Base-by-base conservation (phyloP, 2,329 filamentous ascomycete genomes). In the Fusarium proliferatum region DNA sequence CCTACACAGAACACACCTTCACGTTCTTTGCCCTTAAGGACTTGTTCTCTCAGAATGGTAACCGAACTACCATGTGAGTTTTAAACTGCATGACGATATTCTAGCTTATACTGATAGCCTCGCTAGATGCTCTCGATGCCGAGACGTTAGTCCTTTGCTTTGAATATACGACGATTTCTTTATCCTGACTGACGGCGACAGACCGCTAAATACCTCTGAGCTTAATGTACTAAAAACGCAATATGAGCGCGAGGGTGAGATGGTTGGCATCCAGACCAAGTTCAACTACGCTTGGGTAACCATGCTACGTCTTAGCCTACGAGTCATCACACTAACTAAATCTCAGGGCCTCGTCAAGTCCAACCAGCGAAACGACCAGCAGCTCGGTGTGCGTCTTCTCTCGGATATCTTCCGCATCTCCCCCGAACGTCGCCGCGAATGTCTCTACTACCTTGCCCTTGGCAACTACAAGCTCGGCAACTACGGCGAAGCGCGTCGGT, bases 251-350 rank as follows among this genome's bases (percentile, higher is more conserved):
- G 96, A 99, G 85, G 96, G 96, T 76, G 94, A 97, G 79, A 97
- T 97, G 87, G 96, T 97, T 69, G 95, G 96, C 68, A 90, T 99
- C 45, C 96, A 99, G 84, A 99, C 96, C 71, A 98, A 98, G 82
- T 99, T 99, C 90, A 99, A 99, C 90, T 98, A 96, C 83, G 96
- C 96, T 81, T 99, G 96, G 96, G 95, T 97, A 90, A 41, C 17
- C 53, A 49, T 43, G 16, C 33, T 30, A 16, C 9, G 26, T 28
- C 12, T 21, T 17, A 3, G 28, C 16, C 17, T 30, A 26, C 5
- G n/a, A 52, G 26, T 26, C 12, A 21, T 36, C 48, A 34, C 57
- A 71, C 51, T 73, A 59, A 49, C 39, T 41, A 26, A n/a, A 12
- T 17, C 15, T 30, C 26, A 71, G 95, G 96, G 96, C 76, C 89